Conservation (phyloP, 2,329 filamentous ascomycete species). For the Talaromyces verruculosus region DNA sequence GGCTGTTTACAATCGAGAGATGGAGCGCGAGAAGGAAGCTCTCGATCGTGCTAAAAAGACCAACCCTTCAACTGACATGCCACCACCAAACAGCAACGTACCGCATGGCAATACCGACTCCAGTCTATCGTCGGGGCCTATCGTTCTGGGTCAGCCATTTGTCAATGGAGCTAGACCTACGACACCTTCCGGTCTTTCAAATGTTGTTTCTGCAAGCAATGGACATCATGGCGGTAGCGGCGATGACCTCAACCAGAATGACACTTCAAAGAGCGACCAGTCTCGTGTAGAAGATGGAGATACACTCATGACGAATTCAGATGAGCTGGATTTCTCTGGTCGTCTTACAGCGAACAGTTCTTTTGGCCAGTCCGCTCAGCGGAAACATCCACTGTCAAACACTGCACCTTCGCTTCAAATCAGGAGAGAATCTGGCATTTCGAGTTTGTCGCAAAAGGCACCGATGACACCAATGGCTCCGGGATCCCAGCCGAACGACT, state of each 20-base stretch:
- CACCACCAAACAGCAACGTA: slow-evolving; percentile 53
- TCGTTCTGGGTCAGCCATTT: slow-evolving; percentile 65
- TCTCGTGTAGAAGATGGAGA: slow-evolving; percentile 56
- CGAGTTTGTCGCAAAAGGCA: slow-evolving; percentile 50
- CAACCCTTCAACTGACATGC: slow-evolving; percentile 42
- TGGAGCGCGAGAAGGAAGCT: slow-evolving; percentile 65
- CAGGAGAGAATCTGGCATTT: slow-evolving; percentile 47
- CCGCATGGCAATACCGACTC: slow-evolving; percentile 55
- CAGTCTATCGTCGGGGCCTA: slow-evolving; percentile 50
- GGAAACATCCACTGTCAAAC: slow-evolving; percentile 47
- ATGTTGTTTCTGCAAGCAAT: slow-evolving; percentile 54
- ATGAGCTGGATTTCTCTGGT: slow-evolving; percentile 43
- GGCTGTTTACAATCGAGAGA: slow-evolving; percentile 71
- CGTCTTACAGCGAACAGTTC: slow-evolving; percentile 49
- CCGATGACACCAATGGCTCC: slow-evolving; percentile 60
- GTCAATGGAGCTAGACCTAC: slow-evolving; percentile 54
- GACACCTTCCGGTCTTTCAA: slow-evolving; percentile 58
- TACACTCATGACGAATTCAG: slow-evolving; percentile 60
- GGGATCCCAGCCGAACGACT: slow-evolving; percentile 60
- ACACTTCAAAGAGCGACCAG: slow-evolving; percentile 54
- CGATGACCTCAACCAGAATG: slow-evolving; percentile 40
- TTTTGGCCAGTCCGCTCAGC: slow-evolving; percentile 53
- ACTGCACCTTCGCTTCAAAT: slow-evolving; percentile 50
- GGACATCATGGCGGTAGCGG: slow-evolving; percentile 50
- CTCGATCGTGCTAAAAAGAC: slow-evolving; percentile 54